These are phyloP conservation scores for Mycena latifolia DNA, from an alignment of 768 basidiomycete species.

Conservation along the genomic window DNA sequence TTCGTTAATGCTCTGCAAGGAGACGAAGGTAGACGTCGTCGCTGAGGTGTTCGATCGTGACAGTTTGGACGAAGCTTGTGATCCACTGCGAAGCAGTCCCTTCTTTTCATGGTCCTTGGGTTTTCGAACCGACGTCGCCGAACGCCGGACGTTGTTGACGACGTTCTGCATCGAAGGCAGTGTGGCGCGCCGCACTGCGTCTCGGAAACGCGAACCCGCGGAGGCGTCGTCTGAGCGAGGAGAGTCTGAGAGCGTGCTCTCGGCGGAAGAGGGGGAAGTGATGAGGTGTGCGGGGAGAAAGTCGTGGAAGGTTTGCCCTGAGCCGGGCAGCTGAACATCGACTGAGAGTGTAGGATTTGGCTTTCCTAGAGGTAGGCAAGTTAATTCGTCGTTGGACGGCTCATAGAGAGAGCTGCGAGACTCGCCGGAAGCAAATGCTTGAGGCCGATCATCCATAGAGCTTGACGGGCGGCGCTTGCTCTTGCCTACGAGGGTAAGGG, in stretches of 20 bases:
- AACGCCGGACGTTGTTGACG: conserved; percentile 49
- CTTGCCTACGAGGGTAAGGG: conserved; percentile 51
- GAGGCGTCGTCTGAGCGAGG: conserved; percentile 4
- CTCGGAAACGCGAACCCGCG: conserved; percentile 39
- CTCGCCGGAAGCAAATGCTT: conserved; percentile 29
- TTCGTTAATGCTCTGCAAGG: conserved; percentile 2
- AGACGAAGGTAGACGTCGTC: conserved; percentile 3
- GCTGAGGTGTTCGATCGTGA: conserved; percentile 16
- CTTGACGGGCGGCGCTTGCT: conserved; percentile 39
- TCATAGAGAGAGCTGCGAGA: not conserved
- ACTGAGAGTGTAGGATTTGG: conserved; percentile 19
- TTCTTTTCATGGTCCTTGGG: conserved; percentile 27
- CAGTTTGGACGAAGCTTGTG: conserved; percentile 3
- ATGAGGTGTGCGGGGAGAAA: conserved; percentile 62
- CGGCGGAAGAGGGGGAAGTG: conserved; percentile 50
- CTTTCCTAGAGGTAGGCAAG: not conserved
- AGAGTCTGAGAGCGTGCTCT: conserved; percentile 26
- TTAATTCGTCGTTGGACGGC: not conserved
- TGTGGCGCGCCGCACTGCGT: conserved; percentile 48
- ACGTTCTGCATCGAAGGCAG: conserved; percentile 56
- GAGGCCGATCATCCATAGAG: conserved; percentile 34
- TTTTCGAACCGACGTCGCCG: conserved; percentile 59
- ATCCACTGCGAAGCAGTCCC: conserved; percentile 20
- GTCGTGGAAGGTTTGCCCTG: conserved; percentile 57
- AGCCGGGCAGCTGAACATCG: conserved; percentile 12